Conservation (phyloP, 1,284 basidiomycete genomes). For the Porodaedalea pini region DNA sequence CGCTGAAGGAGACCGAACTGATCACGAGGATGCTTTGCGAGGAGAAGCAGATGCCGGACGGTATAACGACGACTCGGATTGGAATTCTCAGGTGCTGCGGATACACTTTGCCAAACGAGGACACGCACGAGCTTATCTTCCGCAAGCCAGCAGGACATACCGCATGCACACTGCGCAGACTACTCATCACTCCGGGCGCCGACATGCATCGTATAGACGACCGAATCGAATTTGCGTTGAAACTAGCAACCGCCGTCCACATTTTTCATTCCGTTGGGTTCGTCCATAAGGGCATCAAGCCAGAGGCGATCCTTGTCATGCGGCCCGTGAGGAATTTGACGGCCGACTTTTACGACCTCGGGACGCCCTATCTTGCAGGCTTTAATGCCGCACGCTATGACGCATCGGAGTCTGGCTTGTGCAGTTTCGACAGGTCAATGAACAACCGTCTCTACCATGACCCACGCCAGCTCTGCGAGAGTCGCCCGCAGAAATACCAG, state of each 20-base stretch:
- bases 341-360: not conserved
- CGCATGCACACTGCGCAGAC: not conserved
- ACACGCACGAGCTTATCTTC: not conserved
- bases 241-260: constrained; percentile 1
- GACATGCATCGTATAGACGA: not conserved
- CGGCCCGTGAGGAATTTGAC: not conserved
- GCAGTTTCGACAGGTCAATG: not conserved
- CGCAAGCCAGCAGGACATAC: not conserved
- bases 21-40: not conserved
- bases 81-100: constrained; percentile 9
- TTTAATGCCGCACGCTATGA: not conserved
- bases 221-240: constrained; percentile 1
- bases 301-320: not conserved
- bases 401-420: not conserved
- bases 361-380: constrained; percentile 4
- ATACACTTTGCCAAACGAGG: not conserved
- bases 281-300: constrained; percentile 2
- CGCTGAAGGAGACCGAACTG: not conserved
- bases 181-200: not conserved
- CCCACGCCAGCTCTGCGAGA: not conserved
- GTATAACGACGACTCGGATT: not conserved
- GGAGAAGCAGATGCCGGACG: not conserved
- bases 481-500: not conserved
- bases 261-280: constrained; percentile 4
- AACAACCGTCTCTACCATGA: not conserved